A percentile compares a stretch with the other conserved stretches of the same genome.
Evolutionary conservation across 768 basidiomycete genomes (phyloP).

Genomic region (Dacryopinax spathularia): DNA sequence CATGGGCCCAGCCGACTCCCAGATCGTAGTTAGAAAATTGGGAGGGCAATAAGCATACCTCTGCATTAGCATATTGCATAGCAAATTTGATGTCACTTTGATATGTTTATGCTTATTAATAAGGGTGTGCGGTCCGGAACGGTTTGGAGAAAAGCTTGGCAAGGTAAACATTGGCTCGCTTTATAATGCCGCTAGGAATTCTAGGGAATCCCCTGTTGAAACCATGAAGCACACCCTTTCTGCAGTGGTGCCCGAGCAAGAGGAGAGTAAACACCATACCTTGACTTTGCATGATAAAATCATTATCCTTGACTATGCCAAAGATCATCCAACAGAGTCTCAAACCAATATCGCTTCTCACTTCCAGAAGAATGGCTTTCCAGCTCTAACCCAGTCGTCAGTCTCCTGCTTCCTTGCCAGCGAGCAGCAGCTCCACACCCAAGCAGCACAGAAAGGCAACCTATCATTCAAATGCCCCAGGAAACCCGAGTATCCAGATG

Average conservation of each 20-base stretch:
- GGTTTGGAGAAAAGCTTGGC: background rate
- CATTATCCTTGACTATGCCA: background rate
- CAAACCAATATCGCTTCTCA: background rate
- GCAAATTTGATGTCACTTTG: background rate
- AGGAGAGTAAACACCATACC: background rate
- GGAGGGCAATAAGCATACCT: background rate
- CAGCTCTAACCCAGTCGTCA: background rate
- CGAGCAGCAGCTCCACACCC: background rate
- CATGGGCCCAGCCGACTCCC: background rate
- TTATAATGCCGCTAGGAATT: no score
- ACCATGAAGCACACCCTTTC: background rate
- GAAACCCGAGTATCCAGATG: background rate
- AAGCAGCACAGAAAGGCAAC: background rate
- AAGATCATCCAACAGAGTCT: background rate
- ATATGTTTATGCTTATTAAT: background rate
- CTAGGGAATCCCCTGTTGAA: no score
- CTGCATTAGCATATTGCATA: background rate
- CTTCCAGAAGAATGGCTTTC: background rate
- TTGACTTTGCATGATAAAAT: slow-evolving; percentile 4
- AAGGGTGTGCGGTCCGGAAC: background rate
- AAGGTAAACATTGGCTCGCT: background rate
- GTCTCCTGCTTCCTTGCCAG: background rate
- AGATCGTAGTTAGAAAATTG: background rate
- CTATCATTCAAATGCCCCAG: background rate
- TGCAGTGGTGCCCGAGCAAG: background rate